Conservation (phyloP, 169 alveolate genomes). For the Perkinsus olseni region DNA sequence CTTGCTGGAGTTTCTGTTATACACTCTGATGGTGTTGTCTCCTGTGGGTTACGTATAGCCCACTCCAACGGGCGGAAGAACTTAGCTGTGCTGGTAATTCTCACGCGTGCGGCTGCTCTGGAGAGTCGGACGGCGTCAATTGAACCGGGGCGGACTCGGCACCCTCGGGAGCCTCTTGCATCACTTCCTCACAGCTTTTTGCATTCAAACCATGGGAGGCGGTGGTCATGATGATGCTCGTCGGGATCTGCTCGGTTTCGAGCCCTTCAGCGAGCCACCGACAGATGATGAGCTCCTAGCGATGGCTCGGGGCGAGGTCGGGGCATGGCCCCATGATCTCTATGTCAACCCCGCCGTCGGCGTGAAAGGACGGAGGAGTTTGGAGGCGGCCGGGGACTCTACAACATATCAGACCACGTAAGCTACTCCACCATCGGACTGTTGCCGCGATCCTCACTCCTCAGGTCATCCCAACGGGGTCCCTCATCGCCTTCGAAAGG, state of each 20-base stretch:
- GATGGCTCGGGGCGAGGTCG: background rate
- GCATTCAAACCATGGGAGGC: background rate
- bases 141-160: no score
- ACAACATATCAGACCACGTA: background rate
- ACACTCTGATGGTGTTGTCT: background rate
- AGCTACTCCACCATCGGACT: no score
- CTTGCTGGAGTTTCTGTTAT: background rate
- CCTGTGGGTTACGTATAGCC: no score
- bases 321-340: background rate
- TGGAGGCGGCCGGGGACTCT: background rate
- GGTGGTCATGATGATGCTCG: no score
- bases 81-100: no score
- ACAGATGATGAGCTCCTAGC: background rate
- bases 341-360: background rate
- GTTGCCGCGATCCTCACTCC: no score
- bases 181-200: background rate
- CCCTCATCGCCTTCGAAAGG: background rate
- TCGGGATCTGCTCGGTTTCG: background rate
- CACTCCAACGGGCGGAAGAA: no score
- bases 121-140: no score
- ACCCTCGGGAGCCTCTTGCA: no score
- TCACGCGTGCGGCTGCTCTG: no score
- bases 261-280: background rate
- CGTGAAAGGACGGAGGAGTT: background rate
- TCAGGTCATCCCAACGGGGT: background rate